Conservation (phyloP, 495 filamentous ascomycete species). For the Echria macrotheca region DNA sequence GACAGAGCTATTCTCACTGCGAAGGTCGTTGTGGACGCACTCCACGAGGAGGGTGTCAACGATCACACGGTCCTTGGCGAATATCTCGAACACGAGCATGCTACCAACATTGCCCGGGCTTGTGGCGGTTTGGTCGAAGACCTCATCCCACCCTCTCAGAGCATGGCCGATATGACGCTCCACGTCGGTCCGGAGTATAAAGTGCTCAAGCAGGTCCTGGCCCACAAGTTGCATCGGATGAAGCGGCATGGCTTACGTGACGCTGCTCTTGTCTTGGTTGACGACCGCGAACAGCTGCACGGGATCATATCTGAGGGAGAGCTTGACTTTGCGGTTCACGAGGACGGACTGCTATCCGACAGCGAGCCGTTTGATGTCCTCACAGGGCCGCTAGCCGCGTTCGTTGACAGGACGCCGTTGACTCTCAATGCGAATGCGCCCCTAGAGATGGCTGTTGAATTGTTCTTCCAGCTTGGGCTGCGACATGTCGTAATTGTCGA, state of each 20-base stretch:
- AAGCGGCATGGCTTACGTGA: conserved; percentile 48
- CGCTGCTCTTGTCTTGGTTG: conserved; percentile 51
- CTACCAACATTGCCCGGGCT: conserved; percentile 24
- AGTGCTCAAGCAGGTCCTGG: conserved; percentile 38
- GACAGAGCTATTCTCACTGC: conserved; percentile 47
- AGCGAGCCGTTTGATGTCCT: conserved; percentile 40
- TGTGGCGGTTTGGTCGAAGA: conserved; percentile 27
- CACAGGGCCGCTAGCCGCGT: conserved; percentile 34
- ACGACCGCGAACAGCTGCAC: conserved; percentile 41
- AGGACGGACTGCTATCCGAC: conserved; percentile 9
- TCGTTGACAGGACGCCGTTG: conserved; percentile 51
- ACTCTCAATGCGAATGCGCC: conserved; percentile 47
- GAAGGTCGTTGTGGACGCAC: conserved; percentile 52
- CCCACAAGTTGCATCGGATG: conserved; percentile 43
- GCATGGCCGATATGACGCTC: conserved; percentile 54
- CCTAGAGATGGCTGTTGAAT: conserved; percentile 53
- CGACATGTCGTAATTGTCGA: conserved; percentile 48
- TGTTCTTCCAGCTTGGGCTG: conserved; percentile 53
- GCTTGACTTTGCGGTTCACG: conserved; percentile 46
- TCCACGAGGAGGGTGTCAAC: conserved; percentile 50
- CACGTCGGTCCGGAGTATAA: conserved; percentile 38
- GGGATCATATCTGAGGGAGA: conserved; percentile 53
- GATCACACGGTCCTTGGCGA: conserved; percentile 32
- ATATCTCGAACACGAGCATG: conserved; percentile 31
- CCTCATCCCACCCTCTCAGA: conserved; percentile 46